Evolutionary conservation across 495 filamentous ascomycete species (phyloP), one percentile per base, ranked within the genome.

Genomic region (Copromyces sp.): DNA sequence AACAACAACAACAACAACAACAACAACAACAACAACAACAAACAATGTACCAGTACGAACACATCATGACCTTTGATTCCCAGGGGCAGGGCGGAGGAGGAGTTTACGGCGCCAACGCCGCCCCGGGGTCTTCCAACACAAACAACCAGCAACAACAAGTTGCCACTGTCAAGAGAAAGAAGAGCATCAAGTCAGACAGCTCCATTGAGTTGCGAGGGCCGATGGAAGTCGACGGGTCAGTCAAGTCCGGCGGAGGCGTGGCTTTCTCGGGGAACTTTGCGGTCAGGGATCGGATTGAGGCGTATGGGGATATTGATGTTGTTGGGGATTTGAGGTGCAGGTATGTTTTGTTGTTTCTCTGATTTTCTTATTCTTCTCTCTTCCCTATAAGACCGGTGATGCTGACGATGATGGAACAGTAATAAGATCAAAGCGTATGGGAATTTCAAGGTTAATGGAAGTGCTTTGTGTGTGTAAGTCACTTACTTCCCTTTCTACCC

Each of bases 221-320:
- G 5, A 73, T 83, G 75, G 78, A 83, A 53, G 77, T 83, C 16
- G 77, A 79, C 69, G 81, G 81, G 4, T 81, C 77, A 2, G 81
- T 83, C 76, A 80, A 81, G 75, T 83, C 81, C 4, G 78, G 78
- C 72, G 74, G 78, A 12, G 74, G 75, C 42, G 72, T 83, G 39
- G 72, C 73, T 4, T 75, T 83, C 39, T 44, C 73, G 16, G 81
- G 81, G 14, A 79, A 81, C 73, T 77, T 83, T 65, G 38, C 45
- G 16, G 81, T 83, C 5, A 70, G 73, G 14, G 81, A 81, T 17
- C 70, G 80, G 32, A 79, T 83, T 70, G 81, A 83, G 75, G 81
- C 81, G 35, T 83, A 83, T 69, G 81, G 81, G 11, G 75, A 79
- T 68, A 75, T 83, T 37, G 76, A 77, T 32, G 39, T 82, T 24